Evolutionary conservation across 2,329 filamentous ascomycete species (phyloP).

Genomic region (Nemania bipapillata): DNA sequence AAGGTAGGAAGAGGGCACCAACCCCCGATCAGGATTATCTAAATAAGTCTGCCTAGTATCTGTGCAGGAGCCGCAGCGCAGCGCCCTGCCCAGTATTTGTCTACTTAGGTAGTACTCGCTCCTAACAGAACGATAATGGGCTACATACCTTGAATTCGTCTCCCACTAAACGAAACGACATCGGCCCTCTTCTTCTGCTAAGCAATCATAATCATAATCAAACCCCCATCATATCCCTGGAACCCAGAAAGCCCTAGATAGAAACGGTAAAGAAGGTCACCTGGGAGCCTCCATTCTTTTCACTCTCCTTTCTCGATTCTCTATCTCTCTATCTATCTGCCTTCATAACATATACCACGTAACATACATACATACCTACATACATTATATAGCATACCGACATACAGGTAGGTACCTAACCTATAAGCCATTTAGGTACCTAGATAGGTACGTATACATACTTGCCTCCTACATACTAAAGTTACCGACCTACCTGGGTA

Average conservation of each 20-base stretch:
- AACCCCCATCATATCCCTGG: neutral
- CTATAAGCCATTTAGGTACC: too few species aligned
- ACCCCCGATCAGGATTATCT: neutral
- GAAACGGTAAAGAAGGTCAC: neutral
- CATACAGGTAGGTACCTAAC: neutral
- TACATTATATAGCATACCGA: neutral
- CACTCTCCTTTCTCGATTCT: neutral
- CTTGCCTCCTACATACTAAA: too few species aligned
- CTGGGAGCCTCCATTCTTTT: neutral
- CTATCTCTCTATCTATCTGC: too few species aligned
- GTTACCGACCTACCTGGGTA: slow-evolving; percentile 5
- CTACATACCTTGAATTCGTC: slow-evolving; percentile 14
- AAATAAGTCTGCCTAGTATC: slow-evolving; percentile 24
- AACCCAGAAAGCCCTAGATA: neutral
- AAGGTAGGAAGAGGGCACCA: neutral
- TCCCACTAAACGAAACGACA: slow-evolving; percentile 17
- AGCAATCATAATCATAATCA: slow-evolving; percentile 2
- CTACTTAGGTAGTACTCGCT: neutral
- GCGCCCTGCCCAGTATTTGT: slow-evolving; percentile 22
- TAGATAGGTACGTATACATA: too few species aligned
- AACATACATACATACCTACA: neutral
- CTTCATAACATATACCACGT: neutral
- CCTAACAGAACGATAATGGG: slow-evolving; percentile 12
- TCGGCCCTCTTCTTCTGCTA: neutral
- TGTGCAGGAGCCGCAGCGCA: slow-evolving; percentile 40